Percentiles rank a stretch among this genome's conserved stretches.
Conservation (phyloP, 2,329 filamentous ascomycete species). For the Cyphellophora attinorum region DNA sequence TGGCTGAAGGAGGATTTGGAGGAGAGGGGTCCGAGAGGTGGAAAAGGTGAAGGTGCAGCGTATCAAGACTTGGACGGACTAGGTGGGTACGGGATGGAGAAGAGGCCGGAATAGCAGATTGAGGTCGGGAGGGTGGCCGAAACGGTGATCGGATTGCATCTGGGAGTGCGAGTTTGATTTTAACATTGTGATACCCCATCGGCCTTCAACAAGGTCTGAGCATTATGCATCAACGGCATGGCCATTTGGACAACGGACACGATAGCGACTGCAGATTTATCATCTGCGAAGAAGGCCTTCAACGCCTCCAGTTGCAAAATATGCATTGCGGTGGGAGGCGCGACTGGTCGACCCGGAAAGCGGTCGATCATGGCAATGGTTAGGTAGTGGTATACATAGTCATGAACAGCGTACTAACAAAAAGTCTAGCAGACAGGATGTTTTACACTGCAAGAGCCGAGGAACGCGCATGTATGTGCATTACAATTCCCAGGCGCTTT, state of each 20-base stretch:
- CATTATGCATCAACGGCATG: constrained; percentile 3
- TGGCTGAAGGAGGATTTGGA: constrained; percentile 57
- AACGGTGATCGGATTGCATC: not conserved
- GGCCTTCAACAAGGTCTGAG: constrained; percentile 19
- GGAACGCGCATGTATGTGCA: too few relatives aligned
- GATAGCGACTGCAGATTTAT: constrained; percentile 1
- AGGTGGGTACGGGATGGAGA: constrained; percentile 56
- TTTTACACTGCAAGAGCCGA: too few relatives aligned
- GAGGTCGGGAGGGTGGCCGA: not conserved
- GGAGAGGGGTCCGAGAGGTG: constrained; percentile 15
- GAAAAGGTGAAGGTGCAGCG: constrained; percentile 33
- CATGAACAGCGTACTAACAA: too few relatives aligned
- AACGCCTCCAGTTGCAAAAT: too few relatives aligned
- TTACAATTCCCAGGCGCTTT: too few relatives aligned
- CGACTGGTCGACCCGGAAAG: too few relatives aligned
- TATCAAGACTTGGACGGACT: constrained; percentile 48
- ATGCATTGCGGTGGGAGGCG: too few relatives aligned
- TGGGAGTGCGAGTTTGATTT: not conserved
- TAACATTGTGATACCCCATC: constrained; percentile 12
- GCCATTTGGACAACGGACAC: not conserved
- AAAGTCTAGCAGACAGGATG: too few relatives aligned
- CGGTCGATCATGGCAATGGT: too few relatives aligned
- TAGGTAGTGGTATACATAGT: too few relatives aligned
- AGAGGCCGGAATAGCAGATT: constrained; percentile 15
- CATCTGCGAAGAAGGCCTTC: too few relatives aligned